Conservation (phyloP, 169 alveolate genomes). For the Plasmodium fragile region DNA sequence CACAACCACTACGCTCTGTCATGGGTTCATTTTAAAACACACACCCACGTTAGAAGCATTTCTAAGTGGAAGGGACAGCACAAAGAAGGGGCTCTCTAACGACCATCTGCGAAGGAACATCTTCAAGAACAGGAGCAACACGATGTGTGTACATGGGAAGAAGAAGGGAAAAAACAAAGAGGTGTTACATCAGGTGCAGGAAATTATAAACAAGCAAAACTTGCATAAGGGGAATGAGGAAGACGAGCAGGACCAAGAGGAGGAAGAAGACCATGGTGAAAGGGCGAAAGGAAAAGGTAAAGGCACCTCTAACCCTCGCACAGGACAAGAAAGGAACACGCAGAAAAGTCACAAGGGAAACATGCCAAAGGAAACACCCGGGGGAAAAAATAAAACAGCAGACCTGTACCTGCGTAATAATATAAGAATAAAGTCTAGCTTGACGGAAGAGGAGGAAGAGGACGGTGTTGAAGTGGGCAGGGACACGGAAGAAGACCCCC, state of each 20-base stretch:
- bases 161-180: constrained; percentile 1
- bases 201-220: neutral
- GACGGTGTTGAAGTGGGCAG: neutral
- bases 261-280: neutral
- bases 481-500: neutral
- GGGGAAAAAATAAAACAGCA: neutral
- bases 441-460: neutral
- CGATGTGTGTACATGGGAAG: constrained; percentile 5
- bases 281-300: neutral
- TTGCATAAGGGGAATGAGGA: neutral
- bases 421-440: constrained; percentile 3
- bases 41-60: neutral
- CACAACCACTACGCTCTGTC: neutral
- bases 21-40: neutral
- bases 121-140: neutral
- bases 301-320: neutral
- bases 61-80: neutral
- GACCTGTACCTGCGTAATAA: constrained; percentile 5
- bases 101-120: neutral
- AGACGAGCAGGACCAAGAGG: neutral
- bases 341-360: neutral
- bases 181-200: neutral
- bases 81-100: neutral
- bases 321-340: neutral
- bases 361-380: neutral